phyloP scores from a whole-genome alignment of 2,329 filamentous ascomycete genomes.

The Aspergillus tanneri region DNA sequence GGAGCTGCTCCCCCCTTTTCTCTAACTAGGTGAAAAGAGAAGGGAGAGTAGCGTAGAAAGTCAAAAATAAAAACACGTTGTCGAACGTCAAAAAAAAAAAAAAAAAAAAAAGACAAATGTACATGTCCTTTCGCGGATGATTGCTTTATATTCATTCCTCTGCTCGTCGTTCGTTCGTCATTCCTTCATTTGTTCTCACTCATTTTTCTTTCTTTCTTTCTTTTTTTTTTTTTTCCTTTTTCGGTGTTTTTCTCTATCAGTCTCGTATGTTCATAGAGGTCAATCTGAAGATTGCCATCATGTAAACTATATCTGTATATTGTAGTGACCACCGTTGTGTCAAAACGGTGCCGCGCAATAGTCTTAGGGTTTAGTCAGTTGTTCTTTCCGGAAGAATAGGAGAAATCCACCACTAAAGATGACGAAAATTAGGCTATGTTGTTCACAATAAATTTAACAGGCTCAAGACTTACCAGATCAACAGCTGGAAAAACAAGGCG shows the following conservation, averaged over 20 bases:
- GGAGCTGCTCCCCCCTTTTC: background rate
- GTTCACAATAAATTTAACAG: background rate
- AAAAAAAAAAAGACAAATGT: slow-evolving; percentile 7
- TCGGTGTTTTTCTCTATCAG: too few species aligned
- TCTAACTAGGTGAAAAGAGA: background rate
- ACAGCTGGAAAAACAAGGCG: slow-evolving; percentile 56
- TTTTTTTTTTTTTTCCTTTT: too few species aligned
- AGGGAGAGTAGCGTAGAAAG: background rate
- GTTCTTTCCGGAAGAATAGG: slow-evolving; percentile 47
- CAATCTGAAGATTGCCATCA: too few species aligned
- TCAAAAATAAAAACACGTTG: background rate
- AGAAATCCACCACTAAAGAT: slow-evolving; percentile 39
- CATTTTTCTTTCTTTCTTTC: too few species aligned
- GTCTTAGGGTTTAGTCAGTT: slow-evolving; percentile 46
- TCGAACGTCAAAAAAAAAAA: slow-evolving; percentile 8
- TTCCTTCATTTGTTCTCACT: too few species aligned
- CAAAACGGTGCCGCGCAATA: too few species aligned
- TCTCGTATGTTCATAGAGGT: too few species aligned
- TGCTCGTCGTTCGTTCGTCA: too few species aligned
- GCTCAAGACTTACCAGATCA: slow-evolving; percentile 53
- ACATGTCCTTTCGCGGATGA: background rate
- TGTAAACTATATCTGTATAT: background rate
- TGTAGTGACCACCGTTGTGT: too few species aligned
- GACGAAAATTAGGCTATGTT: slow-evolving; percentile 2
- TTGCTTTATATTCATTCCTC: too few species aligned